Base-by-base conservation (phyloP, 345 rosid genomes). In the Eucalyptus curtisii region DNA sequence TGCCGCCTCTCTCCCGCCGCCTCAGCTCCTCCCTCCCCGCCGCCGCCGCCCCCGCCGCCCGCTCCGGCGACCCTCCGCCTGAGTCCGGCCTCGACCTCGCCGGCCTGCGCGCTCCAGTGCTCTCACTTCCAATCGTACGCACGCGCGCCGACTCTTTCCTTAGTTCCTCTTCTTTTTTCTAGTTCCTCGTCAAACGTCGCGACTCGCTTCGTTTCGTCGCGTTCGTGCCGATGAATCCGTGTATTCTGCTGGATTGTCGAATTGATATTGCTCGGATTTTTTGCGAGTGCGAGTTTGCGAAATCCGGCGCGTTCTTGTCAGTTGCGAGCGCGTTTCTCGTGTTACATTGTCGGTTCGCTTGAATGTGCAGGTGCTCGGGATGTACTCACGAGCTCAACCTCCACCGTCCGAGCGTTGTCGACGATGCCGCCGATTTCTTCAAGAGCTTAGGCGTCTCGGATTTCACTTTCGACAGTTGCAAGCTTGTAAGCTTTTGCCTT, bases 381-480 rank as follows among this genome's bases (percentile, higher is more conserved):
- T 97, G 99, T 89, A 93, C 96, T 40, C 99, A 97, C 71, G 98
- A 96, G 94, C 90, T 94, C 88, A 92, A 95, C 94, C 98, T 96
- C 90, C 94, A 96, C 66, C 98, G 95, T 89, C 99, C 99, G 30
- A 3, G 87, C 76, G 91, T 94, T 25, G 95, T 96, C 30, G 95
- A 96, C 15, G 99, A 96, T 92, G 99, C 97, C 87, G 89, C 92
- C 61, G 90, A 91, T 80, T 97, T 95, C 91, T 96, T 96, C 90
- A 92, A 93, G 89, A 90, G 92, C 64, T 86, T 92, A 44, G 99
- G 98, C 49, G 91, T 96, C 44, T 92, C 93, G 15, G 99, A 96
- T 91, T 97, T 97, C 94, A 94, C 96, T 86, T 97, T 96, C 90
- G 96, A 96, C 90, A 95, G 96, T 91, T 92, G 96, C 89, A 93